phyloP scores from a whole-genome alignment of 495 filamentous ascomycete species.

The Neurospora cerealis region DNA sequence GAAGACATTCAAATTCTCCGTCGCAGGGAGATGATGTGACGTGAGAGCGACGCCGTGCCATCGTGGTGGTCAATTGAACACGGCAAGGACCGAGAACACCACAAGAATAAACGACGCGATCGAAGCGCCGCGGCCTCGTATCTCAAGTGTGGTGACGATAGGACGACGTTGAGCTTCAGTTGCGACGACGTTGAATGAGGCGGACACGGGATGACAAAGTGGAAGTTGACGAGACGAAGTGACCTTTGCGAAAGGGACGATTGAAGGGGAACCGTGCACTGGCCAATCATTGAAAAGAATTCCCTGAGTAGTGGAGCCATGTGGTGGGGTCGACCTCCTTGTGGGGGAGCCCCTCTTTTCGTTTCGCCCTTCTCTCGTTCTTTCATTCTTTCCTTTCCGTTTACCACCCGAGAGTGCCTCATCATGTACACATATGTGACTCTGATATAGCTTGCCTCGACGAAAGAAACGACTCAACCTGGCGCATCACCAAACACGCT shows the following conservation, averaged over 20 bases:
- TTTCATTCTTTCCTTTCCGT: not conserved
- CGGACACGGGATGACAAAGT: not conserved
- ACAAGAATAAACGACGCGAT: not conserved
- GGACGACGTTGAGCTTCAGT: not conserved
- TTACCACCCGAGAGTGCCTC: not conserved
- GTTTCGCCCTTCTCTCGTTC: not conserved
- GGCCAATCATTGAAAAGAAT: no score
- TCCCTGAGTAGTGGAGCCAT: fast-evolving
- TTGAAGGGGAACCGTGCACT: not conserved
- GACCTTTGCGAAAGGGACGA: not conserved
- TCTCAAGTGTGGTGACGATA: not conserved
- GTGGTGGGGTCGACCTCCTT: not conserved
- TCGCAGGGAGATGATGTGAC: not conserved
- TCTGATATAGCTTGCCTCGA: not conserved
- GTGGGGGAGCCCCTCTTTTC: not conserved
- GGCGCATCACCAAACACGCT: not conserved
- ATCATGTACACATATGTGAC: not conserved
- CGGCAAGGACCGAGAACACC: not conserved
- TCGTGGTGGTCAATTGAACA: not conserved
- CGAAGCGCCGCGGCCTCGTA: not conserved
- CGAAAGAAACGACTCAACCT: not conserved
- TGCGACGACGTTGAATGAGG: not conserved
- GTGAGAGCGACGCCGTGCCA: not conserved
- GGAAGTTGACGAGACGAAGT: not conserved
- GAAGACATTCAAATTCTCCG: not conserved